Evolutionary conservation across 1,284 basidiomycete species (phyloP), one percentile per base, ranked within the genome.

Genomic region (Microbotryum violaceum): DNA sequence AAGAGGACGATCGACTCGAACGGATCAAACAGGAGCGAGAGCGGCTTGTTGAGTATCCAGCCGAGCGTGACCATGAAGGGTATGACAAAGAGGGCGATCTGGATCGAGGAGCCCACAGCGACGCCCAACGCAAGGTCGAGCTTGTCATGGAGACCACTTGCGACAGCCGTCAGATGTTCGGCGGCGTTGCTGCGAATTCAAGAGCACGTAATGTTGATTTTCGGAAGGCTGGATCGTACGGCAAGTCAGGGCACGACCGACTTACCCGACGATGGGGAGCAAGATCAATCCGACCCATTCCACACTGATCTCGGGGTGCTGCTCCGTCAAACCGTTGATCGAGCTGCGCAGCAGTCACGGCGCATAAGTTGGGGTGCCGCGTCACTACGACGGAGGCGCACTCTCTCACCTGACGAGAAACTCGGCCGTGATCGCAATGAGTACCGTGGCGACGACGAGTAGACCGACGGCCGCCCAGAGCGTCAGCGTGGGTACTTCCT

Each of bases 101-200:
- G 91, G 65, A 94, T 91, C 64, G 87, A 89, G 18, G 88, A 89
- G n/a, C 89, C 90, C 45, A 91, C 87, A 8, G 91, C 90, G 56
- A 92, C 89, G 57, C 85, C 83, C 59, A 91, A 78, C 70, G 82
- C 83, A 9, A 88, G 78, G 65, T 79, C 78, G 55, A 79, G 71
- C 63, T 79, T 79, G 68, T 79, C 79, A 76, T 91, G 89, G 61
- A 61, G 44, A 74, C 74, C 0, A 42, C 37, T 42, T 42, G 72
- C 70, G 23, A 76, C 75, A 23, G 74, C 74, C 25, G 21, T 29
- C 25, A 25, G 14, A 61, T 73, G 72, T 57, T 71, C 72, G 44
- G 72, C 74, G 0, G 71, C 72, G 60, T 73, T 73, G 10, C 70
- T 23, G 29, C 52, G 31, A 54, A 4, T 54, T 54, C 16, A 49